Evolutionary conservation across 2,329 filamentous ascomycete species (phyloP).

Genomic region (Monascus ruber): DNA sequence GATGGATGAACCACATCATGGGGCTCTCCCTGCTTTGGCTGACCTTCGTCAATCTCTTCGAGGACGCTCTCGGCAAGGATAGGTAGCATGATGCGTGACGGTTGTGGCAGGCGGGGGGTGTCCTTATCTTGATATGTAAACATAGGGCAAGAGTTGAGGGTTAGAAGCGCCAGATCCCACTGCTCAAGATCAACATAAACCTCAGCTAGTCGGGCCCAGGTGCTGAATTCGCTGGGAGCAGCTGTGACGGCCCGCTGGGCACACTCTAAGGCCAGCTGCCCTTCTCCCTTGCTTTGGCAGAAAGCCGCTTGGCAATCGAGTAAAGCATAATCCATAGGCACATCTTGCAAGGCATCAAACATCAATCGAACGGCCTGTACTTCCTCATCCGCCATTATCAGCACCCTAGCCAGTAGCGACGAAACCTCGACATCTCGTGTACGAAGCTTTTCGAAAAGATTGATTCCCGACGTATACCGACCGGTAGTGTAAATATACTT

Average conservation of each 20-base stretch:
- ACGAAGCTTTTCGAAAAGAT: constrained; percentile 91
- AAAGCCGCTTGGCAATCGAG: constrained; percentile 92
- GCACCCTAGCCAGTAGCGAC: constrained; percentile 77
- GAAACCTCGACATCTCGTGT: constrained; percentile 87
- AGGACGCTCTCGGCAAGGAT: constrained; percentile 79
- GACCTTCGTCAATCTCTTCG: constrained; percentile 92
- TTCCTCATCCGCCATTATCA: constrained; percentile 92
- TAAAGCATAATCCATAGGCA: constrained; percentile 96
- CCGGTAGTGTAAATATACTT: constrained; percentile 95
- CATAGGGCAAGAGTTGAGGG: constrained; percentile 97
- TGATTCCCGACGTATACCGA: constrained; percentile 88
- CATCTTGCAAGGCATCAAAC: constrained; percentile 76
- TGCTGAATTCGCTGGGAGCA: constrained; percentile 92
- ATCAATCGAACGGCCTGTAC: constrained; percentile 86
- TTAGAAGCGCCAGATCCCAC: constrained; percentile 91
- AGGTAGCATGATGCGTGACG: constrained; percentile 75
- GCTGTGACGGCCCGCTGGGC: constrained; percentile 91
- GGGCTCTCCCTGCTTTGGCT: constrained; percentile 58
- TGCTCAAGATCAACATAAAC: constrained; percentile 90
- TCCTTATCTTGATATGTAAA: constrained; percentile 99
- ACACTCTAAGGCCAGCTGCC: constrained; percentile 80
- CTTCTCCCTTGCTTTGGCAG: constrained; percentile 73
- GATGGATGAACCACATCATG: constrained; percentile 80
- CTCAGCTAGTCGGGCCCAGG: constrained; percentile 87
- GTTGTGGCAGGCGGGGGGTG: constrained; percentile 85